Percentiles rank a stretch among this genome's conserved stretches.
phyloP scores from a whole-genome alignment of 1,284 basidiomycete genomes.

The Leccinum colubrinum region DNA sequence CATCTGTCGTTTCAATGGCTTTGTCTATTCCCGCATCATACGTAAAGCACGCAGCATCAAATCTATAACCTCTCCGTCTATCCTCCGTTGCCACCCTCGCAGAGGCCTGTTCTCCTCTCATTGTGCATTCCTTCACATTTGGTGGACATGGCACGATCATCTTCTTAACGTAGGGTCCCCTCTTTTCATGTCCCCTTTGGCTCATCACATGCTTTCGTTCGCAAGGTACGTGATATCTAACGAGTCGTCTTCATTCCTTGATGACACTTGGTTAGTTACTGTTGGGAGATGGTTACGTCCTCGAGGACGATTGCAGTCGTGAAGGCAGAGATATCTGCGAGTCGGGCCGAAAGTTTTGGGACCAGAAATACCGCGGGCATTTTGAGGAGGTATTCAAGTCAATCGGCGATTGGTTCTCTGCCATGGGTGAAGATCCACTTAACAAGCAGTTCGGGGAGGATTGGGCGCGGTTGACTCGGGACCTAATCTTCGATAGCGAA shows the following conservation, averaged over 20 bases:
- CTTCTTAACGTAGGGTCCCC: background rate
- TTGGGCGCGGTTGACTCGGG: constrained; percentile 79
- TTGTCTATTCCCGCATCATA: constrained; percentile 40
- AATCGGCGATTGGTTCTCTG: constrained; percentile 75
- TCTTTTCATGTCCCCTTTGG: background rate
- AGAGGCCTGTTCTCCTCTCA: background rate
- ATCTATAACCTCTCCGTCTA: constrained; percentile 40
- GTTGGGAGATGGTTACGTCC: constrained; percentile 86
- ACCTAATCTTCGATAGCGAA: constrained; percentile 75
- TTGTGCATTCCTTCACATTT: background rate
- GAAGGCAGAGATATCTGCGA: constrained; percentile 66
- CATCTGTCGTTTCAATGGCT: constrained; percentile 29
- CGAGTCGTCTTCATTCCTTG: background rate
- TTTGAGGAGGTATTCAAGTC: constrained; percentile 81
- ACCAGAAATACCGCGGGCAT: constrained; percentile 82
- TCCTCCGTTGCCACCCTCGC: background rate
- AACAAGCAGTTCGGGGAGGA: constrained; percentile 82
- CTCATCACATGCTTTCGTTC: constrained; percentile 50
- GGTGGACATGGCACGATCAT: background rate
- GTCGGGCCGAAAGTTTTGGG: constrained; percentile 74
- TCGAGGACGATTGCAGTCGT: constrained; percentile 72
- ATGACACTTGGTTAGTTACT: constrained; percentile 47
- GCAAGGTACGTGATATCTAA: constrained; percentile 46
- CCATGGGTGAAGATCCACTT: constrained; percentile 83
- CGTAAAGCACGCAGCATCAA: constrained; percentile 72